Evolutionary conservation across 2,329 filamentous ascomycete species (phyloP).

Genomic region (Fusarium algeriense): DNA sequence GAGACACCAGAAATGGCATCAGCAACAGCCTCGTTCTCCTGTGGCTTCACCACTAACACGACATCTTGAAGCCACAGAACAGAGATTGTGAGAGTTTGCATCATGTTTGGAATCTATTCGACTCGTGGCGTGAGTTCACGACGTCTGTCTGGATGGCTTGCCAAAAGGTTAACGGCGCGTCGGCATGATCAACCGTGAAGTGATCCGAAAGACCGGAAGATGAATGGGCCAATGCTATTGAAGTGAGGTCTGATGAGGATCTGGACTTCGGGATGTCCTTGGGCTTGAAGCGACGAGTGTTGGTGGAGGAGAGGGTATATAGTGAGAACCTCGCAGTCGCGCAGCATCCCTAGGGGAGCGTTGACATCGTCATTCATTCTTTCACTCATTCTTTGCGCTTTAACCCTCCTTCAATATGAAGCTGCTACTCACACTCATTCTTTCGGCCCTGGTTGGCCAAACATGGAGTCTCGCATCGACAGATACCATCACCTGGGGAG

Average conservation of each 20-base stretch:
- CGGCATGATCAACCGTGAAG: conserved; percentile 2
- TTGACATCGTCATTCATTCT: conserved; percentile 5
- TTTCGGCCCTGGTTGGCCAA: conserved; percentile 52
- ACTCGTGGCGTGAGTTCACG: conserved; percentile 14
- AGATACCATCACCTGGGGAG: conserved; percentile 71
- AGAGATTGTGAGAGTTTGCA: conserved; percentile 9
- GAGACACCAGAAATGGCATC: background rate
- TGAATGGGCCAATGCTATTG: background rate
- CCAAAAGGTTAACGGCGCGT: conserved; percentile 31
- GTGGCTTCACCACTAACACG: background rate
- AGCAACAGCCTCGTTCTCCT: conserved; percentile 7
- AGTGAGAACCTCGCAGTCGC: background rate
- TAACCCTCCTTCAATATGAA: conserved; percentile 39
- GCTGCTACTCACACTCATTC: conserved; percentile 44
- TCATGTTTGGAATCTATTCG: conserved; percentile 21
- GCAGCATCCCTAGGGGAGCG: background rate
- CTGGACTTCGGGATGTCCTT: conserved; percentile 4
- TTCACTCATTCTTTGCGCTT: conserved; percentile 17
- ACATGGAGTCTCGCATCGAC: conserved; percentile 57
- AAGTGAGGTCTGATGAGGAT: background rate
- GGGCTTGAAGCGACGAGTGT: background rate
- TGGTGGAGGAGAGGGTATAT: conserved; percentile 20
- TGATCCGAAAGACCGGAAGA: background rate
- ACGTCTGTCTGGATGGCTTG: background rate
- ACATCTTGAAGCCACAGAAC: background rate